Percentiles rank a stretch among this genome's conserved stretches.
Conservation (phyloP, 2,329 filamentous ascomycete genomes). For the Penicillium sp. region DNA sequence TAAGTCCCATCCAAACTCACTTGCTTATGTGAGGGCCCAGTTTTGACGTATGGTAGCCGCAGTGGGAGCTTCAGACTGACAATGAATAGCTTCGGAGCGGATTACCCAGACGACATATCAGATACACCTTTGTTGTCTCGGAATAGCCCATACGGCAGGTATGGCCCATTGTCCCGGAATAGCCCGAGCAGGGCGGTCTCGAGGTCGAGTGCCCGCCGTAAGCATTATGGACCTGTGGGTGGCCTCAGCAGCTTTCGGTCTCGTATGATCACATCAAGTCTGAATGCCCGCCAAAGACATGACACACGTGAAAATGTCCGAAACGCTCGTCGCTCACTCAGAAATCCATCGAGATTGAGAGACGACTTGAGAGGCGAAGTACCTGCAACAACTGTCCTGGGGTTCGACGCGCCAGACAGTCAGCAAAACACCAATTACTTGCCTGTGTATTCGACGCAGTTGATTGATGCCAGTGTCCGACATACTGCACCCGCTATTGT, state of each 20-base stretch:
- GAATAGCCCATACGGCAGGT: not conserved
- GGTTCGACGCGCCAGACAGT: slow-evolving; percentile 1
- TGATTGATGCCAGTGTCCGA: not conserved
- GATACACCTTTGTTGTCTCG: not conserved
- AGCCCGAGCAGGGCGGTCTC: not conserved
- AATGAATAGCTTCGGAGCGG: not conserved
- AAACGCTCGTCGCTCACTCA: not conserved
- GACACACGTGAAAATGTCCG: not conserved
- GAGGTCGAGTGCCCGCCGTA: not conserved
- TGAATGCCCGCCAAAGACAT: not conserved
- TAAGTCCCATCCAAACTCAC: not conserved
- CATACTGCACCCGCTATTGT: slow-evolving; percentile 3
- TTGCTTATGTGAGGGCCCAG: not conserved
- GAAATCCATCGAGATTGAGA: not conserved
- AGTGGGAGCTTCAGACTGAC: not conserved
- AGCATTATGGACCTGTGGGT: not conserved
- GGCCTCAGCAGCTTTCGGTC: not conserved
- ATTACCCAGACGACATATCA: not conserved
- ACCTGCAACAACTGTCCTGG: not conserved
- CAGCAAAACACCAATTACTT: not conserved
- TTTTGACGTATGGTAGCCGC: not conserved
- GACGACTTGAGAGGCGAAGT: not conserved
- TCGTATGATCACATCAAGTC: slow-evolving; percentile 1
- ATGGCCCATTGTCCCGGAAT: not conserved
- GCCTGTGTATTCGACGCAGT: not conserved